Evolutionary conservation across 441 rosid genomes (phyloP).

Genomic region (Eutrema salsugineum): DNA sequence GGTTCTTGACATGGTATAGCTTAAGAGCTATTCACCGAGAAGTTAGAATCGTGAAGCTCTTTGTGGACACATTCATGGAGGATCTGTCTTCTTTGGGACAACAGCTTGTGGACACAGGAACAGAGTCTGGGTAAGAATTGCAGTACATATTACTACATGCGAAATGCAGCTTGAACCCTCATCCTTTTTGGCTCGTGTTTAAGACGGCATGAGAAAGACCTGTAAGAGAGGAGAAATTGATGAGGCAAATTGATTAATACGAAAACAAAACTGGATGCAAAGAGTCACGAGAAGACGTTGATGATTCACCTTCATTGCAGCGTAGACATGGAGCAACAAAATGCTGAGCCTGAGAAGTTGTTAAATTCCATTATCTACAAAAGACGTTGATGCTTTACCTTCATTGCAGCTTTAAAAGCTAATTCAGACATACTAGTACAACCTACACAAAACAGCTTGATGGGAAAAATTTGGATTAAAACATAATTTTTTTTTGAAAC

Average conservation of each 20-base stretch:
- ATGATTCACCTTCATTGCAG: no score
- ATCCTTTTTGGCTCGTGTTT: not conserved
- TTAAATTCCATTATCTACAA: not conserved
- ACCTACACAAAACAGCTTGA: not conserved
- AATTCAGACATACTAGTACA: not conserved
- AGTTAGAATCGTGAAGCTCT: constrained; percentile 75
- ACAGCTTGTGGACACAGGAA: constrained; percentile 77
- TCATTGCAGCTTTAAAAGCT: no score
- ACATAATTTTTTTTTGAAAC: no score
- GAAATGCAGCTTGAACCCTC: constrained; percentile 11
- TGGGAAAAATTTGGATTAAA: no score
- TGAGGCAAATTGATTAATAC: not conserved
- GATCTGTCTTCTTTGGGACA: constrained; percentile 87
- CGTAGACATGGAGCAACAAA: not conserved
- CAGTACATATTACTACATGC: not conserved
- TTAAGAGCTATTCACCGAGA: constrained; percentile 77
- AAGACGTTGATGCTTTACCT: not conserved
- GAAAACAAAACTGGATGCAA: not conserved
- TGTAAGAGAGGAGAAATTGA: constrained; percentile 3
- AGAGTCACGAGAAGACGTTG: not conserved
- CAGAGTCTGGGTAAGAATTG: constrained; percentile 9
- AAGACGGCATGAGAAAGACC: constrained; percentile 6
- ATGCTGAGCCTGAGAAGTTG: not conserved
- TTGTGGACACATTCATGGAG: constrained; percentile 61
- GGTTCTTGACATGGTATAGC: constrained; percentile 96